Evolutionary conservation across 2,329 filamentous ascomycete species (phyloP).

Genomic region (Penicillium brevicompactum): DNA sequence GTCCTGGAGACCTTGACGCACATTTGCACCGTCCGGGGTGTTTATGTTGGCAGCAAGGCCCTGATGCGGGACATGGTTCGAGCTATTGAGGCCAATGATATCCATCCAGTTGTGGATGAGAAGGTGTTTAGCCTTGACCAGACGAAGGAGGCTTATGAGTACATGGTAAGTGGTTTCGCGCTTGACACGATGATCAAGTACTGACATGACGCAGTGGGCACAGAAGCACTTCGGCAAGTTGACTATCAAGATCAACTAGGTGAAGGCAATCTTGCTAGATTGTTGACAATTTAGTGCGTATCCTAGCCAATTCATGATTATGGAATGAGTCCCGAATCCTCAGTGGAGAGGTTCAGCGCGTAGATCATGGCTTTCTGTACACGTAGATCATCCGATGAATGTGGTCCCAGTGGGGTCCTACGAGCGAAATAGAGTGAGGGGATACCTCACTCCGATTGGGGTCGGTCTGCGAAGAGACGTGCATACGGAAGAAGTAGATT

Average conservation of each 20-base stretch:
- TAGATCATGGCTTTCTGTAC: too few relatives aligned
- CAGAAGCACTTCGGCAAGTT: slow-evolving; percentile 61
- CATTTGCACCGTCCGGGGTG: slow-evolving; percentile 59
- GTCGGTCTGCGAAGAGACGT: too few relatives aligned
- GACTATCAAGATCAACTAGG: slow-evolving; percentile 47
- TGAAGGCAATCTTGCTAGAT: neutral
- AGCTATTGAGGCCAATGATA: slow-evolving; percentile 60
- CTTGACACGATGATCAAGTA: neutral
- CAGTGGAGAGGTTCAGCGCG: too few relatives aligned
- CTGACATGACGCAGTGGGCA: slow-evolving; percentile 42
- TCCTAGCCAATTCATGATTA: too few relatives aligned
- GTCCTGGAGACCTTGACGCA: slow-evolving; percentile 55
- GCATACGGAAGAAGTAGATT: too few relatives aligned
- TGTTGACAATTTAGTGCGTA: too few relatives aligned
- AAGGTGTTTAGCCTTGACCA: slow-evolving; percentile 58
- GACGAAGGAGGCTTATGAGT: slow-evolving; percentile 57
- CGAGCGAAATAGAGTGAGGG: too few relatives aligned
- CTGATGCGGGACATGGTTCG: slow-evolving; percentile 63
- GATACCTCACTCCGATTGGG: too few relatives aligned
- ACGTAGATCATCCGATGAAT: too few relatives aligned
- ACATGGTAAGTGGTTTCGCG: slow-evolving; percentile 46
- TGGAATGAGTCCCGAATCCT: too few relatives aligned
- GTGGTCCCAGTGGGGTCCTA: too few relatives aligned
- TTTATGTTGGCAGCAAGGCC: slow-evolving; percentile 58
- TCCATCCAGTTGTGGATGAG: slow-evolving; percentile 61